phyloP scores from a whole-genome alignment of 1,139 yeast species.

The Nakaseomyces delphensis region DNA sequence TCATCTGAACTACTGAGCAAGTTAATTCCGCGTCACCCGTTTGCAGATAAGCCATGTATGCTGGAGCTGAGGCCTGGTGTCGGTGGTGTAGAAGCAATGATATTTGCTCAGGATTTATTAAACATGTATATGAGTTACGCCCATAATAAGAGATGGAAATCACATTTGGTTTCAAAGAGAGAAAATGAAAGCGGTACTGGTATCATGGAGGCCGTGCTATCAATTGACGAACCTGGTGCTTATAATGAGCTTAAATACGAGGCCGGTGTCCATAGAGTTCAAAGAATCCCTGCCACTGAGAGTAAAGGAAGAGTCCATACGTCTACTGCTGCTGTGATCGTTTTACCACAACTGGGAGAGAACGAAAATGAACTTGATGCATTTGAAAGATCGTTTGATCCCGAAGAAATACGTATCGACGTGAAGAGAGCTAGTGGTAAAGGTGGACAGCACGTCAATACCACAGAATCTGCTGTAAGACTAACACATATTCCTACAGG shows the following conservation, averaged over 20 bases:
- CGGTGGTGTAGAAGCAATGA: slow-evolving; percentile 90
- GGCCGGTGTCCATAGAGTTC: slow-evolving; percentile 95
- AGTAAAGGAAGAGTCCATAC: slow-evolving; percentile 92
- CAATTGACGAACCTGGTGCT: slow-evolving; percentile 68
- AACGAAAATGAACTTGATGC: slow-evolving; percentile 41
- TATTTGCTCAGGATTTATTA: slow-evolving; percentile 72
- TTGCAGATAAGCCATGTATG: slow-evolving; percentile 69
- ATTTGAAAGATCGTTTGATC: slow-evolving; percentile 68
- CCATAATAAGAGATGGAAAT: slow-evolving; percentile 56
- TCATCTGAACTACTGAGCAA: slow-evolving; percentile 44
- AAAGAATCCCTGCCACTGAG: slow-evolving; percentile 87
- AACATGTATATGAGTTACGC: slow-evolving; percentile 77
- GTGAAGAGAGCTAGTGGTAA: slow-evolving; percentile 96
- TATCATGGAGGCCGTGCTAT: slow-evolving; percentile 66
- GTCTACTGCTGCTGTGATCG: slow-evolving; percentile 91
- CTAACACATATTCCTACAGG: slow-evolving; percentile 91
- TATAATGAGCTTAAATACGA: slow-evolving; percentile 70
- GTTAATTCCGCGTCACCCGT: slow-evolving; percentile 68
- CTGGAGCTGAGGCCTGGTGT: slow-evolving; percentile 90
- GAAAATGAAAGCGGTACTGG: slow-evolving; percentile 51
- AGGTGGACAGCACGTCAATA: slow-evolving; percentile 98
- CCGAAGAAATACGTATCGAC: slow-evolving; percentile 85
- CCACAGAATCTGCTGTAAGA: slow-evolving; percentile 95
- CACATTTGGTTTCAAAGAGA: slow-evolving; percentile 50
- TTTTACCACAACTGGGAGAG: slow-evolving; percentile 73